Base-by-base conservation (phyloP, 352 stramenopile species). In the Pythium brachiatum region DNA sequence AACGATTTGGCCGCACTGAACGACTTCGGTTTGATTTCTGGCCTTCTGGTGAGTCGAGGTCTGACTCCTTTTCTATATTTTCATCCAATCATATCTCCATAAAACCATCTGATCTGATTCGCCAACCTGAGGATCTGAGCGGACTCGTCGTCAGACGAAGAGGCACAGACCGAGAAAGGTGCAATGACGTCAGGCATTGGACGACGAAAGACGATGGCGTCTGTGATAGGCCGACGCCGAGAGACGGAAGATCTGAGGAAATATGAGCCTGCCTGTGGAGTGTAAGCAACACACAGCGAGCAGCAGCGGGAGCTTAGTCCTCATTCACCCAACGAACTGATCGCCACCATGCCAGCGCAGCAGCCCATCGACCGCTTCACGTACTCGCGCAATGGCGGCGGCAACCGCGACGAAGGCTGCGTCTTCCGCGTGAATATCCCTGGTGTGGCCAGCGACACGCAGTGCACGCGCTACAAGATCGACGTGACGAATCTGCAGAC, bases 371-470 rank as follows among this genome's bases (percentile, higher is more conserved):
- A 92, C 27, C 81, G 86, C 54, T 95, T 92, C 60, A 74, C 79
- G 32, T 95, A 92, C 72, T 93, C 83, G 39, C 83, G 83, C 69
- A 95, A 92, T 60, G 86, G 83, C 63, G 77, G 72, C 31, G 80
- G 80, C 36, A 69, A 70, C 55, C 75, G 80, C 54, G 83, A 93
- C 66, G 70, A 90, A 64, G 84, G 78, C 27, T 92, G 86, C 63
- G 69, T 81, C 13, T 73, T 95, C 53, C 83, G 79, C 56, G 81
- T 95, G 48, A 73, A 79, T 39, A 81, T 95, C 53, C 70, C 76
- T 16, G 65, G 43, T 9, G 72, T 85, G 12, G 62, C 83, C 48
- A 67, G 73, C 34, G 60, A 70, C 58, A 73, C 16, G 7, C 53
- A 82, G 62, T 82, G 81, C 57, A 83, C 81, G 44, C 65, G 68